Percentiles rank a stretch among this genome's conserved stretches.
These are phyloP conservation scores for Quambalaria eucalypti DNA, from an alignment of 1,284 basidiomycete genomes.

Conservation along the genomic window DNA sequence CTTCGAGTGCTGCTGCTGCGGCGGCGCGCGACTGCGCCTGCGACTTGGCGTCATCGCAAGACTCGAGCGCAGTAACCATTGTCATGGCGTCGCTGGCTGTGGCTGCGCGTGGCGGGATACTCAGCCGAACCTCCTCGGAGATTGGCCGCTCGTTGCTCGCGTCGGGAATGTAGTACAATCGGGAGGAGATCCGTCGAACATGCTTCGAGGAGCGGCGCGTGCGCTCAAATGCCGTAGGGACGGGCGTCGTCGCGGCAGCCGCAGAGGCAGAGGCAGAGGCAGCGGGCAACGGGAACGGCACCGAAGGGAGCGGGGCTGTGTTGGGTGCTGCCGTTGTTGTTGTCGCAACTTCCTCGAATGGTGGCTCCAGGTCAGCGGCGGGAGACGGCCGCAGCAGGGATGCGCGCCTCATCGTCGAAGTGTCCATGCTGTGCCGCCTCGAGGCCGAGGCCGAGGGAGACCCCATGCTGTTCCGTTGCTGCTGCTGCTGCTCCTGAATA, in stretches of 20 bases:
- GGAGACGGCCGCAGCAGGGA: no score
- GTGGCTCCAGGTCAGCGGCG: no score
- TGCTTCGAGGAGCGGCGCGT: not conserved
- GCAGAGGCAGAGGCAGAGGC: not conserved
- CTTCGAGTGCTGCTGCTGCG: constrained; percentile 8
- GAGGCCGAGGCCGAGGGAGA: no score
- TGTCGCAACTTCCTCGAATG: no score
- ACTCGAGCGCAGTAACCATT: no score
- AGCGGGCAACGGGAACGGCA: not conserved
- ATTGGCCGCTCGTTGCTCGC: not conserved
- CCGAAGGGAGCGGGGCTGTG: no score
- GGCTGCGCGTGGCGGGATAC: constrained; percentile 1
- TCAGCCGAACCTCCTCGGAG: not conserved
- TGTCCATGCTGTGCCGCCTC: no score
- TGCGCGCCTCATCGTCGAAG: no score
- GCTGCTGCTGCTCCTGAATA: no score
- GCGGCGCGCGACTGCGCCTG: no score
- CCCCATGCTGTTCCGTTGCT: no score
- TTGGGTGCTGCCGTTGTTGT: not conserved
- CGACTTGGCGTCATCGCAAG: no score
- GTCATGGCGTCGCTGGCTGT: not conserved
- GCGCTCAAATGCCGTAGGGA: not conserved
- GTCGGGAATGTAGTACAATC: constrained; percentile 9
- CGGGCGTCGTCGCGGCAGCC: not conserved
- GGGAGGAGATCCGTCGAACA: constrained; percentile 5